Conservation (phyloP, 2,329 filamentous ascomycete genomes). For the Aspergillus fumigatus region DNA sequence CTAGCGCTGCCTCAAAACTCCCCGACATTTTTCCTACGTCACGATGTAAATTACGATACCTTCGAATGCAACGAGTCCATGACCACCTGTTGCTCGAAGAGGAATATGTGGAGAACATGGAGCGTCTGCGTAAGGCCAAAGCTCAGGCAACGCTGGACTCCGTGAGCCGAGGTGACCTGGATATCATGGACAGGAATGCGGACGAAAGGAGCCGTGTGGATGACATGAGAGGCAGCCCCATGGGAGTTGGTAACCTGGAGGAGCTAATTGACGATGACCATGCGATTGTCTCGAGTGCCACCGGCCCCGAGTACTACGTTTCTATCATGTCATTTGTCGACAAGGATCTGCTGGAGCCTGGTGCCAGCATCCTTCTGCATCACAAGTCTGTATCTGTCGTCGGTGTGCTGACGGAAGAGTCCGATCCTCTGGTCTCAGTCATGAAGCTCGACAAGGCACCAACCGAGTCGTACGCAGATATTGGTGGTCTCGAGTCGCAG, state of each 20-base stretch:
- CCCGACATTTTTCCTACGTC: slow-evolving; percentile 92
- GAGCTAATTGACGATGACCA: slow-evolving; percentile 99
- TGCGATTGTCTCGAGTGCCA: slow-evolving; percentile 95
- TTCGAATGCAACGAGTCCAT: slow-evolving; percentile 98
- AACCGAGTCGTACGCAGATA: slow-evolving; percentile 96
- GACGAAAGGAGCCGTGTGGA: slow-evolving; percentile 94
- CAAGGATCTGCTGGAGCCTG: slow-evolving; percentile 95
- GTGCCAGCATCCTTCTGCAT: slow-evolving; percentile 89
- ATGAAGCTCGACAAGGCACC: slow-evolving; percentile 99
- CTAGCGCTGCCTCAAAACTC: slow-evolving; percentile 91
- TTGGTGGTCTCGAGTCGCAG: slow-evolving; percentile 89
- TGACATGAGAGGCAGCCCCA: slow-evolving; percentile 96
- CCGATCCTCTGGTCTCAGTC: slow-evolving; percentile 90
- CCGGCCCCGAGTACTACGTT: slow-evolving; percentile 97
- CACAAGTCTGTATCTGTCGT: slow-evolving; percentile 98
- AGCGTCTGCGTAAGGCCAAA: slow-evolving; percentile 90
- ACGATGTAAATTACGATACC: slow-evolving; percentile 92
- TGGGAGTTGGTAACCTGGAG: slow-evolving; percentile 96
- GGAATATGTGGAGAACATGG: slow-evolving; percentile 98
- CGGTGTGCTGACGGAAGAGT: slow-evolving; percentile 91
- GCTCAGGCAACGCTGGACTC: slow-evolving; percentile 56
- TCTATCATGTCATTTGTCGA: slow-evolving; percentile 99
- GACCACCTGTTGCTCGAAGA: slow-evolving; percentile 95
- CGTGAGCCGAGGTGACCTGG: slow-evolving; percentile 59
- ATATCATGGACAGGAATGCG: slow-evolving; percentile 80